These are phyloP conservation scores for Hsuehochloa calcarea DNA, from an alignment of 176 grass and related monocot species.

Conservation along the genomic window DNA sequence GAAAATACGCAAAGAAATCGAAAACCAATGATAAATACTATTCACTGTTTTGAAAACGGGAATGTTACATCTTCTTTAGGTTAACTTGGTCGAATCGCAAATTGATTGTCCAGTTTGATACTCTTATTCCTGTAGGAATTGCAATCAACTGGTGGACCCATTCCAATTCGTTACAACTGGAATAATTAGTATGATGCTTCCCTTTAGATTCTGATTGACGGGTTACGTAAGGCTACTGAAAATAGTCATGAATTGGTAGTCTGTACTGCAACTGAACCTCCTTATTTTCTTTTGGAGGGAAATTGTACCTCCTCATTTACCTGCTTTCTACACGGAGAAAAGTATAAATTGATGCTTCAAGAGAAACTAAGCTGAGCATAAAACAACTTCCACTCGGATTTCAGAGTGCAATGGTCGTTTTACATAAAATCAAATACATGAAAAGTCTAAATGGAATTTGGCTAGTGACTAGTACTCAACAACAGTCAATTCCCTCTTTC, in stretches of 20 bases:
- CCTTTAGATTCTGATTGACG: background rate
- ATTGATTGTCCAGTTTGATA: background rate
- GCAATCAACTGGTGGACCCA: background rate
- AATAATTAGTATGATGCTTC: background rate
- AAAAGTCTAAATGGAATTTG: background rate
- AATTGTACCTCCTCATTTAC: background rate
- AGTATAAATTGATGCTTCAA: background rate
- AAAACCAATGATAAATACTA: too few species aligned
- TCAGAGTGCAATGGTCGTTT: background rate
- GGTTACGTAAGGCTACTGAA: background rate
- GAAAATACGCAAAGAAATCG: too few species aligned
- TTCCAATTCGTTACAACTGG: background rate
- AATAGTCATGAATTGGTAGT: background rate
- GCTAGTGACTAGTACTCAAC: too few species aligned
- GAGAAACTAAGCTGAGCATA: constrained; percentile 8
- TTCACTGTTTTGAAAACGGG: too few species aligned
- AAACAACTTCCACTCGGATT: background rate
- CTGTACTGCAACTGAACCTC: too few species aligned
- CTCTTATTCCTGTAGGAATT: constrained; percentile 5
- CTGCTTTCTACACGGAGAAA: background rate
- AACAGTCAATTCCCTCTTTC: background rate
- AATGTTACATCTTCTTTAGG: constrained; percentile 8
- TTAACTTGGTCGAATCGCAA: background rate
- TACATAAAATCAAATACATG: background rate
- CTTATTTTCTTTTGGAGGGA: background rate